Percentiles rank a stretch among this genome's conserved stretches.
Conservation (phyloP, 352 stramenopile species). For the Pythium rishiriense region DNA sequence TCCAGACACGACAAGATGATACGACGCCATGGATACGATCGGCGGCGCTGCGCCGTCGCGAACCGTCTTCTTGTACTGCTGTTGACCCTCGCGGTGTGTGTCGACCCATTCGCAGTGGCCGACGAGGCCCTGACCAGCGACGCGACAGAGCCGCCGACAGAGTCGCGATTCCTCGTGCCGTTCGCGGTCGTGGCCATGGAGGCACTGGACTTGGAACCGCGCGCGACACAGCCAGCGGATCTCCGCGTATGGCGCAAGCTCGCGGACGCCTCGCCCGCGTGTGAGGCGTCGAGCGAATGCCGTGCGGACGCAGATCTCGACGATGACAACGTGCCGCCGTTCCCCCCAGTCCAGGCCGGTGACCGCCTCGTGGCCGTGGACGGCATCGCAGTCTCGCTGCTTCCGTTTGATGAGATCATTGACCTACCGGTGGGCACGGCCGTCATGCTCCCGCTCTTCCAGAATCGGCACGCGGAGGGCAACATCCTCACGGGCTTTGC, state of each 20-base stretch:
- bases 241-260: conserved; percentile 24
- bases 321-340: conserved; percentile 1
- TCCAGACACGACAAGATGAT: background rate
- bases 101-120: too few relatives aligned
- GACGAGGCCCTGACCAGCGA: background rate
- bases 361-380: conserved; percentile 56
- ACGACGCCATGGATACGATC: background rate
- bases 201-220: conserved; percentile 24
- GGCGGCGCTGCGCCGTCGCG: too few relatives aligned
- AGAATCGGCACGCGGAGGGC: conserved; percentile 9
- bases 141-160: background rate
- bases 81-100: too few relatives aligned
- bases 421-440: conserved; percentile 39
- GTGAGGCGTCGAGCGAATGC: too few relatives aligned
- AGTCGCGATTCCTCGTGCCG: conserved; percentile 38
- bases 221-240: conserved; percentile 19
- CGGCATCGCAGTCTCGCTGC: conserved; percentile 39
- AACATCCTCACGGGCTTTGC: conserved; percentile 64
- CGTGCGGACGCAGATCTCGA: conserved; percentile 20
- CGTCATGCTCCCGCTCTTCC: conserved; percentile 54
- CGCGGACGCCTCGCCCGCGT: background rate
- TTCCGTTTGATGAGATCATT: conserved; percentile 50
- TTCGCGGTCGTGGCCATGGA: conserved; percentile 18
- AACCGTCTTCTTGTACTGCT: background rate
- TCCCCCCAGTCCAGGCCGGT: conserved; percentile 31